Conservation (phyloP, 371 early-diverging fungal genomes). For the Mucor velutinosus region DNA sequence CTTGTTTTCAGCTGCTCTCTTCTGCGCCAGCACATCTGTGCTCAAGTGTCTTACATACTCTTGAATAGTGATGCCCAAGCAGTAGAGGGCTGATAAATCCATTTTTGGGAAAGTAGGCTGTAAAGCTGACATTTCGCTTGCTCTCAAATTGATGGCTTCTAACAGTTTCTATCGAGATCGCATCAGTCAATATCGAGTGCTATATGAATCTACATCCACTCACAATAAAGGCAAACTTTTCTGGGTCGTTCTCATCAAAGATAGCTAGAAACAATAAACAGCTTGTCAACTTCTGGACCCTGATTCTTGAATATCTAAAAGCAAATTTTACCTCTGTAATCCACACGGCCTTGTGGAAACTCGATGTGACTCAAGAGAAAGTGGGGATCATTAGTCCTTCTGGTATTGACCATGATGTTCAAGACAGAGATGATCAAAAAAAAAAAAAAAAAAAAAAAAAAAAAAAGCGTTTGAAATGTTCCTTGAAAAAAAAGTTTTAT, state of each 20-base stretch:
- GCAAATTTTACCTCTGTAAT: not conserved
- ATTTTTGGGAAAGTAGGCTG: not conserved
- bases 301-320: not conserved
- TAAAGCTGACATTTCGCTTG: not conserved
- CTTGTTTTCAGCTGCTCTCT: not conserved
- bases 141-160: conserved; percentile 9
- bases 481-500: too few species aligned
- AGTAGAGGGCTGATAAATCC: conserved; percentile 16
- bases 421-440: not conserved
- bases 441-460: not conserved
- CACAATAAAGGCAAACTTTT: not conserved
- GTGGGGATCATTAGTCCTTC: not conserved
- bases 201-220: not conserved
- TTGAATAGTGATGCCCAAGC: conserved; percentile 12
- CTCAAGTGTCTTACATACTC: conserved; percentile 5
- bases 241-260: not conserved
- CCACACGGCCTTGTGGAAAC: not conserved
- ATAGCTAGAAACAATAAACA: not conserved
- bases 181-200: not conserved
- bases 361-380: not conserved
- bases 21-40: not conserved
- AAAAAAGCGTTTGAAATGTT: not conserved
- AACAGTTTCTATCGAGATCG: conserved; percentile 5
- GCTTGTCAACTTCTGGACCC: not conserved
- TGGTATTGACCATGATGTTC: not conserved